These are phyloP conservation scores for Chloris gayana DNA, from an alignment of 176 grass and related monocot species.

Conservation along the genomic window DNA sequence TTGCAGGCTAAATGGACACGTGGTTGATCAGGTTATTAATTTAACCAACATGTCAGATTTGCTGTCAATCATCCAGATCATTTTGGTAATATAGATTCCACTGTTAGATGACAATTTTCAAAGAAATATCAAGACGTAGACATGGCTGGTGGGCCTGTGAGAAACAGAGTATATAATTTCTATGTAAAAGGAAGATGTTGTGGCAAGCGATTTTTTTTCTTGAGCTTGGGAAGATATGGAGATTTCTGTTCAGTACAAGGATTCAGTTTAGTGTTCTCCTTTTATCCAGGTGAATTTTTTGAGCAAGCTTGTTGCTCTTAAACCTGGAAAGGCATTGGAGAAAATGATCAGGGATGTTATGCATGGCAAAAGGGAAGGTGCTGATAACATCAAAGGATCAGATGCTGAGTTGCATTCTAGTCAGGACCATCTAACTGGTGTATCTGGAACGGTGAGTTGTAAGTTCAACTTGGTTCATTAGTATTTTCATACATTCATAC, in stretches of 20 bases:
- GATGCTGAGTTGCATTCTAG: conserved; percentile 36
- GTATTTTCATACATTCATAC: no score
- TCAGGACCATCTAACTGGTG: conserved; percentile 45
- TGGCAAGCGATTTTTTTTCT: background rate
- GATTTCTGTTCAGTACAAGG: background rate
- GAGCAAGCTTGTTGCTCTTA: conserved; percentile 78
- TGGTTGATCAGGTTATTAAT: no score
- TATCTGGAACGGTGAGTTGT: conserved; percentile 74
- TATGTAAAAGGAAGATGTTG: background rate
- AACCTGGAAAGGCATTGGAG: conserved; percentile 72
- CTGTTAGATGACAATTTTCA: background rate
- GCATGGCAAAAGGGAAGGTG: conserved; percentile 81
- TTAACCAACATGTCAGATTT: background rate
- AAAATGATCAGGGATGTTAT: conserved; percentile 80
- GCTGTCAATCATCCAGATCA: no score
- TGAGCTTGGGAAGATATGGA: background rate
- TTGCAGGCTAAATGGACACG: no score
- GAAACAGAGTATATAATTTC: background rate
- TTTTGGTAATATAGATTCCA: background rate
- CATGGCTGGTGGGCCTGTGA: background rate
- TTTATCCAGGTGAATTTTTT: conserved; percentile 84
- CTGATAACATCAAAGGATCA: conserved; percentile 51
- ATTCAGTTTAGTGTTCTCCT: background rate
- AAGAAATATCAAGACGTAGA: background rate
- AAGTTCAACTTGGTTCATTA: conserved; percentile 15